phyloP scores from a whole-genome alignment of 1,284 basidiomycete genomes.

The Trametes versicolor region DNA sequence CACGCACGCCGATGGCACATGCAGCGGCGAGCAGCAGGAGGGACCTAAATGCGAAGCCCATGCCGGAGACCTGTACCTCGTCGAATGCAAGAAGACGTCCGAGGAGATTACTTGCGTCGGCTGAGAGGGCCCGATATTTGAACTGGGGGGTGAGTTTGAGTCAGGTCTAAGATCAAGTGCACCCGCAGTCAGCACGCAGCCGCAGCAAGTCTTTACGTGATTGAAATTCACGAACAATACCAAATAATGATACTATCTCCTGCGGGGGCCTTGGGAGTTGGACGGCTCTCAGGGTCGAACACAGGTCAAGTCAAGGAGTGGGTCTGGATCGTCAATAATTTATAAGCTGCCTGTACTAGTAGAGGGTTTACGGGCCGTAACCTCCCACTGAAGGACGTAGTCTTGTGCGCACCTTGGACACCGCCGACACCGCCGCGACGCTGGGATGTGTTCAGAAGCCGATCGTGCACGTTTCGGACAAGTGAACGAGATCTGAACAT shows the following conservation, averaged over 20 bases:
- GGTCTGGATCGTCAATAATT: too few relatives aligned
- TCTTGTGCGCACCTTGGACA: neutral
- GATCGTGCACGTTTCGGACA: neutral
- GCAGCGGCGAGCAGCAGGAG: neutral
- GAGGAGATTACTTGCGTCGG: conserved; percentile 6
- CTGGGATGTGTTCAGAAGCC: neutral
- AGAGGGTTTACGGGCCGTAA: neutral
- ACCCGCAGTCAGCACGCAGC: neutral
- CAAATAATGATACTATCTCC: neutral
- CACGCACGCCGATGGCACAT: neutral
- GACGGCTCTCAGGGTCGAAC: neutral
- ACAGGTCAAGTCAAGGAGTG: too few relatives aligned
- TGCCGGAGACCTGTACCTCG: neutral
- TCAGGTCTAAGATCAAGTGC: neutral
- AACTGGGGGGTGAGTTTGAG: neutral
- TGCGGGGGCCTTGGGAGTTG: neutral
- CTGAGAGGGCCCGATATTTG: conserved; percentile 1
- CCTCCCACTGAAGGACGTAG: too few relatives aligned
- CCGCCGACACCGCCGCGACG: neutral
- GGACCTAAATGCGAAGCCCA: neutral
- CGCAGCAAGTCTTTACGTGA: neutral
- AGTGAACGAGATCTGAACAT: neutral
- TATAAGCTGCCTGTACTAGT: neutral
- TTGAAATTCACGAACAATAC: neutral
- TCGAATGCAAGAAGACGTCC: neutral